Percentiles rank a stretch among this genome's conserved stretches.
phyloP scores from a whole-genome alignment of 2,329 filamentous ascomycete species.

The Aspergillus thermomutatus region DNA sequence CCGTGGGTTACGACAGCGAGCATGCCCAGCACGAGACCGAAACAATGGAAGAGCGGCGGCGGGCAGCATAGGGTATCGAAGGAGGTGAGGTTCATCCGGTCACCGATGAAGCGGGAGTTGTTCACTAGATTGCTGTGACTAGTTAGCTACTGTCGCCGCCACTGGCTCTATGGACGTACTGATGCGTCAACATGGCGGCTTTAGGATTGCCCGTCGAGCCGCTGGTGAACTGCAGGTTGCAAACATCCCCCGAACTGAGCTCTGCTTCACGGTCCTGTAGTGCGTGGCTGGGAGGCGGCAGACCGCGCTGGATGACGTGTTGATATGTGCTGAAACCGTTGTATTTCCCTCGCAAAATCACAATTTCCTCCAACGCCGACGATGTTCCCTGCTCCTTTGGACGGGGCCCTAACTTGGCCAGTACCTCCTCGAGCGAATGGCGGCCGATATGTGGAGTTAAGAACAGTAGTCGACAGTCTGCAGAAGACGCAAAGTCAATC shows the following conservation, averaged over 20 bases:
- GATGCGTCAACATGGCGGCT: conserved; percentile 70
- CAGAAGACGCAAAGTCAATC: background rate
- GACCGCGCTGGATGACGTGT: conserved; percentile 54
- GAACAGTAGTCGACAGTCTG: conserved; percentile 70
- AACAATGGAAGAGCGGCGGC: conserved; percentile 82
- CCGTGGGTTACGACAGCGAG: conserved; percentile 71
- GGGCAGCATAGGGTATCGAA: conserved; percentile 74
- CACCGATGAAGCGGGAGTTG: conserved; percentile 68
- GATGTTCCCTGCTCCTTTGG: conserved; percentile 33
- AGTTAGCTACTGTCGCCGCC: background rate
- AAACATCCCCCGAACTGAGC: conserved; percentile 64
- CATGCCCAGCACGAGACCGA: conserved; percentile 73
- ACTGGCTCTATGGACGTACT: conserved; percentile 42
- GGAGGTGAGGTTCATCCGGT: conserved; percentile 67
- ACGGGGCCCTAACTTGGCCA: conserved; percentile 49
- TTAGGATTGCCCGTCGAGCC: conserved; percentile 73
- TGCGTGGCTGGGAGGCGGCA: conserved; percentile 47
- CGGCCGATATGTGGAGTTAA: conserved; percentile 67
- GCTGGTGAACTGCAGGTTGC: conserved; percentile 71
- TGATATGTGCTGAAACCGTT: conserved; percentile 59
- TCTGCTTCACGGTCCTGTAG: conserved; percentile 54
- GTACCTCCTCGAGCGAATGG: conserved; percentile 59
- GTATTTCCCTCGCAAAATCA: conserved; percentile 59
- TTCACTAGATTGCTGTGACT: conserved; percentile 48
- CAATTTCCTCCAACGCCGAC: conserved; percentile 45